phyloP scores from a whole-genome alignment of 225 moss, liverwort and hornwort species.

The Asterella californica region DNA sequence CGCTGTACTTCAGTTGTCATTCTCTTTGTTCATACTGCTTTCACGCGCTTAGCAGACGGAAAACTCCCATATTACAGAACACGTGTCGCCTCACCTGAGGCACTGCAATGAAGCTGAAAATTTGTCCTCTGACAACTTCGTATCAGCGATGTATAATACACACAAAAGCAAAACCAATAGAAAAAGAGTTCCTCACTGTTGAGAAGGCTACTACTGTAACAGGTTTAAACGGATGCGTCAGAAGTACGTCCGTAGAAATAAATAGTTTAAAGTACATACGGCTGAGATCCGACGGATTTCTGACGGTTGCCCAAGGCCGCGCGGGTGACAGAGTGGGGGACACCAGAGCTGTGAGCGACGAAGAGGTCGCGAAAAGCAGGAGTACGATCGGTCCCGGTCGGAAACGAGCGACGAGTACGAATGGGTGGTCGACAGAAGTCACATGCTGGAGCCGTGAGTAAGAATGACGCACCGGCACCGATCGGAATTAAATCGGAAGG shows the following conservation, averaged over 20 bases:
- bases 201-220: no score
- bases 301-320: no score
- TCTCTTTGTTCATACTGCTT: neutral
- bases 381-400: neutral
- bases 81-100: neutral
- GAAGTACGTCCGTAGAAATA: no score
- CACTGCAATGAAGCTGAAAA: no score
- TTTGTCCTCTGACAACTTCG: no score
- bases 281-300: no score
- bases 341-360: neutral
- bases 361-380: neutral
- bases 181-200: no score
- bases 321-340: no score
- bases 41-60: neutral
- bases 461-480: neutral
- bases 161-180: no score
- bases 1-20: neutral
- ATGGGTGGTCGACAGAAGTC: neutral
- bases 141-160: no score
- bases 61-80: neutral
- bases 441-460: neutral
- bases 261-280: no score
- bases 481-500: neutral
- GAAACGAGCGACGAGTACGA: neutral
- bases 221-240: no score